Base-by-base conservation (phyloP, 129 eudicot genomes). In the Ambrosia artemisiifolia region DNA sequence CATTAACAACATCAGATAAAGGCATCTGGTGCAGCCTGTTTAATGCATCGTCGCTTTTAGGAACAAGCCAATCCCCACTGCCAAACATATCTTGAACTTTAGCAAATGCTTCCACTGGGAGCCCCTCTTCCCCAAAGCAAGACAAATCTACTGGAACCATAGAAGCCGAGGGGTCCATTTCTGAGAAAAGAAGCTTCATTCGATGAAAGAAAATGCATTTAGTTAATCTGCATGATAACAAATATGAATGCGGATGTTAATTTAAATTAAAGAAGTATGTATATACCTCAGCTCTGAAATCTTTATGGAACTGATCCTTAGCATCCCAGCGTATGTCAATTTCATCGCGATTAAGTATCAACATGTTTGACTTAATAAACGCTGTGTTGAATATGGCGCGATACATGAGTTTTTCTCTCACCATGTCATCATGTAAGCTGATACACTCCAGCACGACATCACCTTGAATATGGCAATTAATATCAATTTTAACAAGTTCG, bases 31-130 rank as follows among this genome's bases (percentile, higher is more conserved):
- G 88, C 50, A 87, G 81, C 51, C 80, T 83, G 83, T 79, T 78
- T 13, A 72, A 80, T 11, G 93, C 87, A 53, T 85, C 82, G 76
- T 88, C 97, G 36, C 83, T 81, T 54, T 83, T 90, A 32, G 98
- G 88, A 54, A 66, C 84, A 63, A 86, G 77, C 99, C 99, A 94
- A 78, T 94, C 99, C 73, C 79, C 96, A 69, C 82, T 85, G 67
- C 80, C 86, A 75, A 94, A 94, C 76, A 94, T 82, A 53, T 90
- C 99, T 54, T 86, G 96, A 81, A 90, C 97, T 73, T 84, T 94
- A 64, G 94, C 84, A 86, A 94, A 94, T 79, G 99, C 99, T 81
- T 94, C 99, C 72, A 82, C 79, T 17, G 99, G 99, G 11, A 94
- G 97, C 44, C 99, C 99, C 50, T 88, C 97, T 67, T 88, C 91